Evolutionary conservation across 2,329 filamentous ascomycete species (phyloP).

Genomic region (Neoscytalidium dimidiatum): DNA sequence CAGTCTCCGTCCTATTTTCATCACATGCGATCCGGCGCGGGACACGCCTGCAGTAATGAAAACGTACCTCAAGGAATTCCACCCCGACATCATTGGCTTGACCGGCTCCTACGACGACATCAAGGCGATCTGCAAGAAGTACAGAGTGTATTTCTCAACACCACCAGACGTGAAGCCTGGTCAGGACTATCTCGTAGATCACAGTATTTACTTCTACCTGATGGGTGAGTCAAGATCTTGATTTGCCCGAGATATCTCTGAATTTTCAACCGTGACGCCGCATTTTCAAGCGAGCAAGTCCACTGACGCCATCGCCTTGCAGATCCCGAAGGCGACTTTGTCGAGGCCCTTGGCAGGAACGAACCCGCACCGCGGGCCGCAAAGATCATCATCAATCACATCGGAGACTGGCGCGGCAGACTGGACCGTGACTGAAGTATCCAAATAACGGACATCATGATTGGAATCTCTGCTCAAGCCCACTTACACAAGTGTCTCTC

Average conservation of each 20-base stretch:
- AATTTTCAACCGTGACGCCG: not conserved
- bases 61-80: slow-evolving; percentile 87
- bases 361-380: slow-evolving; percentile 87
- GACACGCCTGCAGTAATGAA: slow-evolving; percentile 85
- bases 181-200: slow-evolving; percentile 96
- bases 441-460: not conserved
- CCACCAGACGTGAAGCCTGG: slow-evolving; percentile 85
- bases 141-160: slow-evolving; percentile 96
- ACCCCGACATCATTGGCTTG: slow-evolving; percentile 79
- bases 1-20: slow-evolving; percentile 77
- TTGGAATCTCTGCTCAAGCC: not conserved
- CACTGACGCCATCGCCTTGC: slow-evolving; percentile 27
- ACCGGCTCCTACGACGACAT: slow-evolving; percentile 94
- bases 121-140: slow-evolving; percentile 91
- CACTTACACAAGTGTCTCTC: not conserved
- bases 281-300: not conserved
- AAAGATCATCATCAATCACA: slow-evolving; percentile 80
- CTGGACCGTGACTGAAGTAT: slow-evolving; percentile 46
- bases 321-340: slow-evolving; percentile 97
- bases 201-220: slow-evolving; percentile 99
- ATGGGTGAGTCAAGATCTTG: slow-evolving; percentile 66
- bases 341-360: slow-evolving; percentile 93
- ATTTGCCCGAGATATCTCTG: not conserved
- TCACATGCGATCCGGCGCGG: slow-evolving; percentile 91
- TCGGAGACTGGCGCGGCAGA: slow-evolving; percentile 71